phyloP scores from a whole-genome alignment of 768 basidiomycete species.

The Agrocybe pediades region DNA sequence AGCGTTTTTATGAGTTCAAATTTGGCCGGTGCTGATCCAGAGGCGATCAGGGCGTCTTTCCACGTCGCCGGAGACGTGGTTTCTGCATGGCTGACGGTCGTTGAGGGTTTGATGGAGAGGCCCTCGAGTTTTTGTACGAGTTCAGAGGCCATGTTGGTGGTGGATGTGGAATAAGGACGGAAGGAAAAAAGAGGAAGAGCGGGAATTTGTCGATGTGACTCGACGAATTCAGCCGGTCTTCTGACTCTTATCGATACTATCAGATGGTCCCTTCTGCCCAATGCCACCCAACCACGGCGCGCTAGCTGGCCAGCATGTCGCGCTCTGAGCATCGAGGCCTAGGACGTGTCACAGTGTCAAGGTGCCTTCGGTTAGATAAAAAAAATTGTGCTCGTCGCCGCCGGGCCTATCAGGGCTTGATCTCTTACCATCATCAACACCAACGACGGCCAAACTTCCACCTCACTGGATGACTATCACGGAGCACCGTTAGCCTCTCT shows the following conservation, averaged over 20 bases:
- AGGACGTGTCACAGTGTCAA: slow-evolving; percentile 12
- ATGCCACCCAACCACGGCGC: slow-evolving; percentile 20
- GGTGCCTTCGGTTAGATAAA: slow-evolving; percentile 10
- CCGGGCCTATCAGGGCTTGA: slow-evolving; percentile 11
- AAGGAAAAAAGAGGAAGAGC: slow-evolving; percentile 8
- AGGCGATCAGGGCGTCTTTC: slow-evolving; percentile 68
- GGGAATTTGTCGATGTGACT: slow-evolving; percentile 32
- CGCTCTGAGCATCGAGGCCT: slow-evolving; percentile 30
- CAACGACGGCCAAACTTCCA: background rate
- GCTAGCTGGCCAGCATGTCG: slow-evolving; percentile 27
- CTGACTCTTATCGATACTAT: slow-evolving; percentile 42
- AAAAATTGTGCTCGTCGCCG: slow-evolving; percentile 2
- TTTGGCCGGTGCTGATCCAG: slow-evolving; percentile 49
- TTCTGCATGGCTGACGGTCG: slow-evolving; percentile 55
- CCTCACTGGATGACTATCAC: too few relatives aligned
- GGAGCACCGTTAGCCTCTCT: too few relatives aligned
- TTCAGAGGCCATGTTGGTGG: slow-evolving; percentile 34
- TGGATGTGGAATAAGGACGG: slow-evolving; percentile 18
- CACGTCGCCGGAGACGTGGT: slow-evolving; percentile 75
- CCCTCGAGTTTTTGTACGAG: slow-evolving; percentile 45
- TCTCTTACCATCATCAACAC: background rate
- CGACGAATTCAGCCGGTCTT: slow-evolving; percentile 34
- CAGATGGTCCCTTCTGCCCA: slow-evolving; percentile 30
- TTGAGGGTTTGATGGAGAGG: slow-evolving; percentile 57
- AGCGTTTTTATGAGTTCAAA: slow-evolving; percentile 86